Percentiles rank a stretch among this genome's conserved stretches.
phyloP scores from a whole-genome alignment of 495 filamentous ascomycete genomes.

The Trichoderma erinaceum region DNA sequence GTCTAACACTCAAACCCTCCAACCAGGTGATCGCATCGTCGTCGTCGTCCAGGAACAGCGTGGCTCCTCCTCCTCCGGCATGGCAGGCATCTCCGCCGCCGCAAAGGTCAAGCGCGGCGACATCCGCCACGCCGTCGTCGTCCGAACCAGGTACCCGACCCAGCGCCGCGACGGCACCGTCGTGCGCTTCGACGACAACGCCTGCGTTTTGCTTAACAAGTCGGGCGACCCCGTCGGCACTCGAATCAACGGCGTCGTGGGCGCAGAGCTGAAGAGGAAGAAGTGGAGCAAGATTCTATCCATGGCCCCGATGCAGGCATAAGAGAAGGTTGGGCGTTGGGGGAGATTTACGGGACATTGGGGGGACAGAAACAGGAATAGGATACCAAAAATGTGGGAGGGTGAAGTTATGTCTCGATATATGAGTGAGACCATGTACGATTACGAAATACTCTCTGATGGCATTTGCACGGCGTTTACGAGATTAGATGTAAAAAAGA shows the following conservation, averaged over 20 bases:
- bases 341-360: not conserved
- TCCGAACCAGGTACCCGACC: constrained; percentile 81
- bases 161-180: constrained; percentile 81
- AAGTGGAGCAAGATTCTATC: constrained; percentile 98
- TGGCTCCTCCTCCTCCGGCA: constrained; percentile 46
- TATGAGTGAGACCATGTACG: constrained; percentile 12
- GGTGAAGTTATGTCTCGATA: not conserved
- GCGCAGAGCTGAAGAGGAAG: constrained; percentile 75
- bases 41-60: constrained; percentile 97
- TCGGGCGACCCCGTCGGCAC: constrained; percentile 91
- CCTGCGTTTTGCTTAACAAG: constrained; percentile 96
- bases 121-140: constrained; percentile 92
- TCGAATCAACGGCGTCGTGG: constrained; percentile 84
- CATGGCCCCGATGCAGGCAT: constrained; percentile 89
- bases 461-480: constrained; percentile 13
- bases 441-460: constrained; percentile 12
- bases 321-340: constrained; percentile 25
- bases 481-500: constrained; percentile 2
- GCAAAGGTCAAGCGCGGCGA: constrained; percentile 96
- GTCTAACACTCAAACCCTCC: not conserved
- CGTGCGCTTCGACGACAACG: constrained; percentile 94
- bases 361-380: not conserved
- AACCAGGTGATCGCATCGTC: constrained; percentile 87
- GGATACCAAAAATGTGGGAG: not conserved
- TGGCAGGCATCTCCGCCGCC: constrained; percentile 55